Evolutionary conservation across 352 stramenopile genomes (phyloP), one percentile per base, ranked within the genome.

Genomic region (Globisporangium radiosum): DNA sequence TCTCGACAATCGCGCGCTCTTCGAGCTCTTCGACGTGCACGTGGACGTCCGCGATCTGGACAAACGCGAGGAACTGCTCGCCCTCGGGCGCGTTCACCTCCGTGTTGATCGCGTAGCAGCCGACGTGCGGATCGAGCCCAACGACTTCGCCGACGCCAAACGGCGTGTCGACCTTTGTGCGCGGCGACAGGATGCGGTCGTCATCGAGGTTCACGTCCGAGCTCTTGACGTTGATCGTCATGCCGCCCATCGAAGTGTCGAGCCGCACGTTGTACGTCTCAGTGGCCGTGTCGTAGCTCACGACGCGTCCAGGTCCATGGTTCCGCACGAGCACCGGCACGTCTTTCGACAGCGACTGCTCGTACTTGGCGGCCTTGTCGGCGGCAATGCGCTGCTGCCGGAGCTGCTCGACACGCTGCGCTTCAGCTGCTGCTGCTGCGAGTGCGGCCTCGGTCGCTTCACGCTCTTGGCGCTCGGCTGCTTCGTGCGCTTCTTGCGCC

Each of bases 41-140:
- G 36, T 55, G 60, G 36, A 94, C 76, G 49, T 92, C 82, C 5
- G 65, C 72, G 65, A 94, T 93, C 70, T 94, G 85, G 19, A 94
- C 74, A 45, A 92, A 94, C 25, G 85, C 85, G 52, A 93, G 61
- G 64, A 90, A 88, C 63, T 91, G 78, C 63, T 92, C 81, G 60
- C 81, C 78, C 13, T 94, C 77, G 33, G 82, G 66, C 0, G 78
- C 81, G 52, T 82, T 78, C 49, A 94, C 63, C 66, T 94, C 81
- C 52, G 83, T 92, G 64, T 92, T 90, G 57, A 94, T 82, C 19
- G 85, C 85, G 72, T 94, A 94, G 71, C 85, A 94, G 55, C 85
- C 85, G n/a, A 93, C 78, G 59, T 94, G 85, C 25, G 85, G 85
- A 63, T 94, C 85, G 33, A 94, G 69, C 14, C 85, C 85, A 5